phyloP scores from a whole-genome alignment of 2,329 filamentous ascomycete species.

The Pseudocercospora fuligena region DNA sequence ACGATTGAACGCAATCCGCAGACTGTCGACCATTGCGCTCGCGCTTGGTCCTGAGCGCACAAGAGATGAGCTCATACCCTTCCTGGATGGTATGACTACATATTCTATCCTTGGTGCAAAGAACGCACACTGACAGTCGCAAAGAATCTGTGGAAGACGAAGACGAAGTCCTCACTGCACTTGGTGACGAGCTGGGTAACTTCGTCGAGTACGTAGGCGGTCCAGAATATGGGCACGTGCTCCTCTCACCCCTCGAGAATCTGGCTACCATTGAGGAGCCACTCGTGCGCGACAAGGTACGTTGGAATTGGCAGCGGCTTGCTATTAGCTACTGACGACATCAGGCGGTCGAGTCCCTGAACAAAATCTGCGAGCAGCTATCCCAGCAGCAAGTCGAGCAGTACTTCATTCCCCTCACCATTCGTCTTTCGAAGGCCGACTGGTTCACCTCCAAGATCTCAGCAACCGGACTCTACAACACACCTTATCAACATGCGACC shows the following conservation, averaged over 20 bases:
- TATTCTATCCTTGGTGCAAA: not conserved
- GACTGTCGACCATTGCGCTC: constrained; percentile 96
- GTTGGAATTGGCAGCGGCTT: constrained; percentile 34
- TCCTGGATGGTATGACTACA: constrained; percentile 83
- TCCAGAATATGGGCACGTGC: constrained; percentile 89
- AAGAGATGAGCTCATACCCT: constrained; percentile 97
- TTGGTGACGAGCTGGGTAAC: constrained; percentile 94
- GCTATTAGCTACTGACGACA: constrained; percentile 37
- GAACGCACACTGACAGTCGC: constrained; percentile 39
- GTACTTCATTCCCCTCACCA: constrained; percentile 92
- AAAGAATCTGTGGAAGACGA: constrained; percentile 98
- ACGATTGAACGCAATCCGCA: constrained; percentile 96
- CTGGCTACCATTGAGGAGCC: constrained; percentile 98
- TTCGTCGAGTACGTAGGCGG: constrained; percentile 99
- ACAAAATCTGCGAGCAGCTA: constrained; percentile 96
- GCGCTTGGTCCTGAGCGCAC: constrained; percentile 95
- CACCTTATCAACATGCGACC: constrained; percentile 90
- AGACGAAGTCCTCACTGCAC: constrained; percentile 94
- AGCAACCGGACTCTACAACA: constrained; percentile 91
- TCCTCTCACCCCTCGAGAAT: constrained; percentile 96
- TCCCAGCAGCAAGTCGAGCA: constrained; percentile 93
- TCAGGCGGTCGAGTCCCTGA: constrained; percentile 96
- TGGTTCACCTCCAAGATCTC: constrained; percentile 99
- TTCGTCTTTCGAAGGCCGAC: constrained; percentile 97
- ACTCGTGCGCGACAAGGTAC: constrained; percentile 93